Base-by-base conservation (phyloP, 352 stramenopile species). In the Globisporangium carolinianum region DNA sequence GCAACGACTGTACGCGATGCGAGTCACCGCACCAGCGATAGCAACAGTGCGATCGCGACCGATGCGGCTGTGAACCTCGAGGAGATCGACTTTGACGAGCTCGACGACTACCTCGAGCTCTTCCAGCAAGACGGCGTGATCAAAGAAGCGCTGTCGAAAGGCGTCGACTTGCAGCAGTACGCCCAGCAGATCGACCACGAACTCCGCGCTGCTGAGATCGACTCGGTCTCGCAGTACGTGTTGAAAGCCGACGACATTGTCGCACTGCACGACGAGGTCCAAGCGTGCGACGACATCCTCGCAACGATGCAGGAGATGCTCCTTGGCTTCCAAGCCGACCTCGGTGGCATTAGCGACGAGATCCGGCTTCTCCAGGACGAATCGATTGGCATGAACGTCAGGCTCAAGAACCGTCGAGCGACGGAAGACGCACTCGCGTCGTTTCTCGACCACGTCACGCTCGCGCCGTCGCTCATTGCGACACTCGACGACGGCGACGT, bases 281-380 rank as follows among this genome's bases (percentile, higher is more conserved):
- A 98, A 63, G 83, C 91, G 53, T 99, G 96, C 73, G 97, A 99
- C 75, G 89, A 93, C 65, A 94, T 99, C 58, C 81, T 99, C 47
- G 91, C 87, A 17, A 86, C 90, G 48, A 96, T 99, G 86, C 95
- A 99, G 68, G 95, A 98, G 78, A 97, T 99, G 90, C 70, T 99
- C 43, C 71, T 98, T 24, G 96, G 96, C 7, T 99, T 99, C 73
- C 96, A 99, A 76, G 95, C 95, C 4, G 96, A 99, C 74, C 73
- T 99, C 6, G 96, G 96, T 32, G 95, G 95, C 47, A 97, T 99
- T 62, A 98, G 87, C 63, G 91, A 97, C 53, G 97, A 99, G 71
- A 99, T 99, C 69, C 89, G 91, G 54, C 83, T 98, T 56, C 69
- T 99, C 10, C 97, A 99, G 84, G 88, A 98, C 62, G 94, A 98